Evolutionary conservation across 208 protist species (phyloP).

Genomic region (Vickermania spadyakhi): DNA sequence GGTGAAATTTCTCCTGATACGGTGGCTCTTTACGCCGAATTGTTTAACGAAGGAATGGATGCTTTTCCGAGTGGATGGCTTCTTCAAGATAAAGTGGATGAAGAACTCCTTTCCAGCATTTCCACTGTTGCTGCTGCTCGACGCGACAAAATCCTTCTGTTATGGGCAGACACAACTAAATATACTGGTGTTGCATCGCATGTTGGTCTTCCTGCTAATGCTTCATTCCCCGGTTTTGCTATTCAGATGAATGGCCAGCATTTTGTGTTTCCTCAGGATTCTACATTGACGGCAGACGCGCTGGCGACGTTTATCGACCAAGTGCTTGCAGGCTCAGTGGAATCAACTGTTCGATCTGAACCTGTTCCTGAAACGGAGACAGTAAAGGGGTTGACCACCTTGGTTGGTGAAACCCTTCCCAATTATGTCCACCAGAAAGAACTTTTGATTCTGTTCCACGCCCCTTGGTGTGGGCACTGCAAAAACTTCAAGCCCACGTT

Average conservation of each 20-base stretch:
- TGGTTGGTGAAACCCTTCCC: constrained; percentile 55
- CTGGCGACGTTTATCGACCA: constrained; percentile 46
- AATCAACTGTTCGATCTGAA: constrained; percentile 39
- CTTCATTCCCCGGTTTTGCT: constrained; percentile 67
- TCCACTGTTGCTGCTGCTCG: constrained; percentile 51
- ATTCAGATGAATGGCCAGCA: constrained; percentile 40
- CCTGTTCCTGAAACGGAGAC: constrained; percentile 52
- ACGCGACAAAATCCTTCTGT: constrained; percentile 61
- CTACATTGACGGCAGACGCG: constrained; percentile 24
- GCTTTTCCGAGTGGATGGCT: constrained; percentile 59
- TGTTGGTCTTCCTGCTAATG: constrained; percentile 45
- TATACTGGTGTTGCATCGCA: constrained; percentile 47
- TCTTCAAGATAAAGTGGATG: constrained; percentile 20
- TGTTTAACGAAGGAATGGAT: constrained; percentile 41
- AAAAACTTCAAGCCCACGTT: constrained; percentile 83
- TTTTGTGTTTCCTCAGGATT: constrained; percentile 35
- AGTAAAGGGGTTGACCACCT: constrained; percentile 66
- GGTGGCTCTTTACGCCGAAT: constrained; percentile 21
- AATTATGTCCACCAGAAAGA: constrained; percentile 62
- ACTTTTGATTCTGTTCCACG: constrained; percentile 94
- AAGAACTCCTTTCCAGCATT: constrained; percentile 16
- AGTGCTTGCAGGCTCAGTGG: constrained; percentile 40
- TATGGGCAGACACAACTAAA: constrained; percentile 62
- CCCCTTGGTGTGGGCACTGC: constrained; percentile 96
- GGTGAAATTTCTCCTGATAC: constrained; percentile 57